Evolutionary conservation across 176 grass and related monocot genomes (phyloP).

Genomic region (Calamus simplicifolius): DNA sequence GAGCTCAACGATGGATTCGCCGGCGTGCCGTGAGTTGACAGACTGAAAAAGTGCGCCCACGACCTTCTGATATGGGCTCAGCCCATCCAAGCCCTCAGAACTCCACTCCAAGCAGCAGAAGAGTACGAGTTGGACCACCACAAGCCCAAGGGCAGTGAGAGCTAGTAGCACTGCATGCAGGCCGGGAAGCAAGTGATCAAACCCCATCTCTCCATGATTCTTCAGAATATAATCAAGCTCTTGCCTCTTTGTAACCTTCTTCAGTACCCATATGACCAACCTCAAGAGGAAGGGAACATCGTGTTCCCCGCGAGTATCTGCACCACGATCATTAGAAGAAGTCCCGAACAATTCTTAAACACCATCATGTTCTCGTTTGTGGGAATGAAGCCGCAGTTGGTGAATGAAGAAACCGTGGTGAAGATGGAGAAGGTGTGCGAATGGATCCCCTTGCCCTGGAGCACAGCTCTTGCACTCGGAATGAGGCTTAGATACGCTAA

Average conservation of each 20-base stretch:
- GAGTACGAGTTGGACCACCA: constrained; percentile 34
- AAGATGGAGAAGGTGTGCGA: no score
- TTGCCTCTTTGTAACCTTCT: constrained; percentile 20
- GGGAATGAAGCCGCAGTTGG: no score
- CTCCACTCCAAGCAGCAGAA: constrained; percentile 68
- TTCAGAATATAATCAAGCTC: constrained; percentile 24
- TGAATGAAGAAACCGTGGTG: no score
- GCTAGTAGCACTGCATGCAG: constrained; percentile 21
- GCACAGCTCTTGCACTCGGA: no score
- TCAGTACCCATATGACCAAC: no score
- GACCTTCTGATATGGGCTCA: constrained; percentile 46
- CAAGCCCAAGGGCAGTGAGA: constrained; percentile 27
- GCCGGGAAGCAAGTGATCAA: constrained; percentile 44
- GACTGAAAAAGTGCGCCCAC: constrained; percentile 52
- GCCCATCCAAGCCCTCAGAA: constrained; percentile 34
- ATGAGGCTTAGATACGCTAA: constrained; percentile 35
- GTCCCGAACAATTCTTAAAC: no score
- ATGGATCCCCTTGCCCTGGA: no score
- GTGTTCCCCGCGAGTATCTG: no score
- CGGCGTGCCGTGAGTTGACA: constrained; percentile 63
- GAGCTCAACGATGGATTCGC: constrained; percentile 53
- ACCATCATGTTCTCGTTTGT: no score
- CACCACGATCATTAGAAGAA: no score
- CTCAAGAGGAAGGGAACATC: no score
- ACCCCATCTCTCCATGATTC: constrained; percentile 23